Base-by-base conservation (phyloP, 371 early-diverging fungal genomes). In the Encephalitozoon hellem region DNA sequence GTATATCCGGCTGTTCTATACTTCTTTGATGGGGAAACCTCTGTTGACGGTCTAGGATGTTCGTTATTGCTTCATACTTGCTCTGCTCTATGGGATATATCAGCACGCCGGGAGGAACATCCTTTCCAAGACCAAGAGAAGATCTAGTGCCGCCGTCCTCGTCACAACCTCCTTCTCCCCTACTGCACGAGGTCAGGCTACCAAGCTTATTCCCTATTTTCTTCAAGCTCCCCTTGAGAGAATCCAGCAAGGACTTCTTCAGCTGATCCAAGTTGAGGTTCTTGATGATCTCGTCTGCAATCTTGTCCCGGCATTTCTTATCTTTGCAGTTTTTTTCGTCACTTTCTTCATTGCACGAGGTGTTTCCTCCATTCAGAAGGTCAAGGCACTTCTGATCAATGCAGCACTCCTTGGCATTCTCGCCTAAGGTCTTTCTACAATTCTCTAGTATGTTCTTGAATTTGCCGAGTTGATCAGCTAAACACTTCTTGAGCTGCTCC, bases 401-500 rank as follows among this genome's bases (percentile, higher is more conserved):
- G n/a, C 67, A 67, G 15, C 67, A 67, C 18, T 67, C 67, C 39
- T 67, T 67, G 4, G 67, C 67, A 43, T 67, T 30, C 25, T 67
- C 67, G 0, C 67, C 67, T 3, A 67, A 39, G 2, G 42, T 15
- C 21, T 51, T 67, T 21, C 30, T 67, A 25, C 67, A 67, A 15
- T 67, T 67, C 21, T 67, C 67, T 18, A 67, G 2, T 32, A 67
- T 42, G 42, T 32, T 41, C 43, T 67, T 67, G 43, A 67, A 34
- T 5, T 45, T 41, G 2, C 12, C n/a, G 51, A 67, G 34, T 12
- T 45, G 49, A 11, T 42, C 42, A 26, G 25, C 2, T 28, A 67
- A 5, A 42, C 67, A 67, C 42, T 39, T 45, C 51, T 45, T 51
- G 45, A 67, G 25, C 67, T 67, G 67, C 45, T 67, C 51, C 6